A percentile compares a stretch with the other conserved stretches of the same genome.
Evolutionary conservation across 2,329 filamentous ascomycete genomes (phyloP).

Genomic region (Fusarium tupiense): DNA sequence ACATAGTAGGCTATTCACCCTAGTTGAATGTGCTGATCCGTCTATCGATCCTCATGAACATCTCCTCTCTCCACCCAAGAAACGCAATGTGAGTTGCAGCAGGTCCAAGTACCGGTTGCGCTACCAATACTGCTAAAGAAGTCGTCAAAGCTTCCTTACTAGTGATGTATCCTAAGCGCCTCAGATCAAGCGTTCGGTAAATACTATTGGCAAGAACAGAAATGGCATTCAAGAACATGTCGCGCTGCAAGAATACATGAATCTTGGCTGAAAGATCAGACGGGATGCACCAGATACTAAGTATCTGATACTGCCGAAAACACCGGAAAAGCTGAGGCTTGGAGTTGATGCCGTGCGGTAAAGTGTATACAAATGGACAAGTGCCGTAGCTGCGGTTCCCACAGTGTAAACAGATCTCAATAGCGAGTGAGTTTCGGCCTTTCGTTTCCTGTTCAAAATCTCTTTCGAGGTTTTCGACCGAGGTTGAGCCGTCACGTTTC

Average conservation of each 20-base stretch:
- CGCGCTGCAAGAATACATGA: not conserved
- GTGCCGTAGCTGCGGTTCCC: not conserved
- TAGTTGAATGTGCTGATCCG: rapidly evolving
- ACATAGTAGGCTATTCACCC: rapidly evolving
- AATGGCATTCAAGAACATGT: not conserved
- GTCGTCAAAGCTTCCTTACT: not conserved
- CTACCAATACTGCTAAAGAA: not conserved
- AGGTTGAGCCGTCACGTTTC: rapidly evolving
- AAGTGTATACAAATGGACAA: not conserved
- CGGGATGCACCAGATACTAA: not conserved
- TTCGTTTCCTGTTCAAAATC: rapidly evolving
- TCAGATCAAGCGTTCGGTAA: not conserved
- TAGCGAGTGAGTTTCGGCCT: rapidly evolving
- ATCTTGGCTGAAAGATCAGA: not conserved
- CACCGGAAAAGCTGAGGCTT: not conserved
- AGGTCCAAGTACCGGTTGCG: slow-evolving; percentile 1
- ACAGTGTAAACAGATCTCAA: not conserved
- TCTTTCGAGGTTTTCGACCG: not conserved
- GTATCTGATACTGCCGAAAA: not conserved
- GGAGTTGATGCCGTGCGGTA: not conserved
- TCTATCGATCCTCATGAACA: not conserved
- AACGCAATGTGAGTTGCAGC: slow-evolving; percentile 8
- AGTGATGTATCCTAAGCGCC: not conserved
- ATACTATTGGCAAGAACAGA: not conserved
- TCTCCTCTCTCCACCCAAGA: slow-evolving; percentile 6